A percentile compares a stretch with the other conserved stretches of the same genome.
Conservation (phyloP, 2,329 filamentous ascomycete genomes). For the Neofusicoccum umdonicola region DNA sequence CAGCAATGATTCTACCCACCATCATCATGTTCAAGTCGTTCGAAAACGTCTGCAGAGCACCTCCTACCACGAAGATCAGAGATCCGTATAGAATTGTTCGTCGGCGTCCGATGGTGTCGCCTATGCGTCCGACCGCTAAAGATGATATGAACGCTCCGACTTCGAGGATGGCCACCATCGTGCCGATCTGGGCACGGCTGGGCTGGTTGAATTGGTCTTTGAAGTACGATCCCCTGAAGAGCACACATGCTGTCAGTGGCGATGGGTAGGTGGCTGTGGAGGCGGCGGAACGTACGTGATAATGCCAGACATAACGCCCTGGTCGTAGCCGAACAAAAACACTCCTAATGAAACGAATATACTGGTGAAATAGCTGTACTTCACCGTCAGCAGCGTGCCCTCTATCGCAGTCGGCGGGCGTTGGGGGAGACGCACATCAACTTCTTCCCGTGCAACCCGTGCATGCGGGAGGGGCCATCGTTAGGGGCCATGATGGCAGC, state of each 20-base stretch:
- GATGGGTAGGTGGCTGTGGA: conserved; percentile 19
- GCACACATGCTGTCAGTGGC: conserved; percentile 24
- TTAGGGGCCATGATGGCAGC: conserved; percentile 82
- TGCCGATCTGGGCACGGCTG: conserved; percentile 81
- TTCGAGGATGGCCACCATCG: conserved; percentile 96
- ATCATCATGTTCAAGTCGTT: conserved; percentile 85
- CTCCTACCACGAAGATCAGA: conserved; percentile 79
- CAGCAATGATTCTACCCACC: conserved; percentile 50
- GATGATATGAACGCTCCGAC: conserved; percentile 91
- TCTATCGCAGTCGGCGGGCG: neutral
- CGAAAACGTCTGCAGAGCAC: conserved; percentile 78
- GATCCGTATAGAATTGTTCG: conserved; percentile 93
- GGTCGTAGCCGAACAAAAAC: conserved; percentile 86
- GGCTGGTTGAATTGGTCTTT: conserved; percentile 91
- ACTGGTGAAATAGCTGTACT: conserved; percentile 82
- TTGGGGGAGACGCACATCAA: conserved; percentile 65
- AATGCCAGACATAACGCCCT: conserved; percentile 80
- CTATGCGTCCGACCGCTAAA: conserved; percentile 78
- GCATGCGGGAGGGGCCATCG: conserved; percentile 67
- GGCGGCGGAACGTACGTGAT: conserved; percentile 57
- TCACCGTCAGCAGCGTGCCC: neutral
- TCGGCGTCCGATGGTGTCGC: conserved; percentile 85
- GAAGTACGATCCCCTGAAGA: conserved; percentile 74
- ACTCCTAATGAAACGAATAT: conserved; percentile 85
- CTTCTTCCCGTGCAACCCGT: conserved; percentile 93